A percentile compares a stretch with the other conserved stretches of the same genome.
These are phyloP conservation scores for Gossypium schwendimanii DNA, from an alignment of 441 rosid species.

Conservation along the genomic window DNA sequence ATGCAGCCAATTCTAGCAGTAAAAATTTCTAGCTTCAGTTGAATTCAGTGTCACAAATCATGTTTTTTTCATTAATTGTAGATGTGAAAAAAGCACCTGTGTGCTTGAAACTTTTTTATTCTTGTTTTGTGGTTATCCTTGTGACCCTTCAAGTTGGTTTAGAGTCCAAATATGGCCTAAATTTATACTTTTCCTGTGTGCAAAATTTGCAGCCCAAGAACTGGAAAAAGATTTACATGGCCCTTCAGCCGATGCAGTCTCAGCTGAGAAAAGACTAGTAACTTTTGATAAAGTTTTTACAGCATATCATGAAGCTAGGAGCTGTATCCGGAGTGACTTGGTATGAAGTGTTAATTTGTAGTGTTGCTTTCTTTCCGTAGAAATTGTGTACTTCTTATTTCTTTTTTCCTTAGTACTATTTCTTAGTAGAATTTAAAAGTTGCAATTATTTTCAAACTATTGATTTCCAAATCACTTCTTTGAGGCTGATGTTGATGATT, in stretches of 20 bases:
- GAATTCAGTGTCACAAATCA: not conserved
- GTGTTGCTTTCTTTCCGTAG: constrained; percentile 5
- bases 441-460: not conserved
- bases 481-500: constrained; percentile 23
- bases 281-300: constrained; percentile 79
- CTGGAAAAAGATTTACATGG: constrained; percentile 91
- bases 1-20: not conserved
- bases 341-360: constrained; percentile 30
- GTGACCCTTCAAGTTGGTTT: not conserved
- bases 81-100: constrained; percentile 6
- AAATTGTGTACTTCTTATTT: not conserved
- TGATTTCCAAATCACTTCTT: not conserved
- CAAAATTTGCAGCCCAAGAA: constrained; percentile 71
- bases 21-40: constrained; percentile 3
- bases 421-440: not conserved
- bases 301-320: constrained; percentile 90
- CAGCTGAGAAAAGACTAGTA: constrained; percentile 72
- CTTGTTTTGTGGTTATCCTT: not conserved
- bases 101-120: not conserved
- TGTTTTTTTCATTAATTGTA: not conserved
- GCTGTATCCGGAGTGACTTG: constrained; percentile 86
- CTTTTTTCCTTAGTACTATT: not conserved
- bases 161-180: constrained; percentile 6
- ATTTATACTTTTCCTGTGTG: constrained; percentile 18
- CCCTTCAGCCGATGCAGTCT: constrained; percentile 55